These are phyloP conservation scores for Beta corolliflora DNA, from an alignment of 179 eudicot species.

Conservation along the genomic window DNA sequence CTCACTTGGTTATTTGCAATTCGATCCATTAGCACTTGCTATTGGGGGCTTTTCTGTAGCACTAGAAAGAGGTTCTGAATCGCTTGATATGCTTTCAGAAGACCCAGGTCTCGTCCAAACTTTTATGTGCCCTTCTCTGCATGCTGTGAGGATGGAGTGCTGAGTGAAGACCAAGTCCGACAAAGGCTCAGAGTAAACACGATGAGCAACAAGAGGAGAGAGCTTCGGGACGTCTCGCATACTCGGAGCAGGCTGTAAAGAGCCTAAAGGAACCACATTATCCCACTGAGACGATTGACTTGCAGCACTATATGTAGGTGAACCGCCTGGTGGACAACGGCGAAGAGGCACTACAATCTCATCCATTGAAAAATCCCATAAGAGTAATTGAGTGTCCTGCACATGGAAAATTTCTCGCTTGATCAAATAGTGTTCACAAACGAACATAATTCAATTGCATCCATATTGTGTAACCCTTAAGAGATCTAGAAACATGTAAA, in stretches of 20 bases:
- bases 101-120: conserved; percentile 74
- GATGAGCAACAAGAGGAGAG: conserved; percentile 79
- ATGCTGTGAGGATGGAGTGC: conserved; percentile 67
- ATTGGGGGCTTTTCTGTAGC: conserved; percentile 51
- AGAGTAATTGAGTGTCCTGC: conserved; percentile 84
- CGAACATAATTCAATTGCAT: neutral
- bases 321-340: conserved; percentile 78
- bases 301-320: conserved; percentile 78
- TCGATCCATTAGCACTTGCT: neutral
- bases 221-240: conserved; percentile 86
- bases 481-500: neutral
- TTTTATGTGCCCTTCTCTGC: conserved; percentile 84
- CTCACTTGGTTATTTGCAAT: neutral
- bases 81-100: conserved; percentile 54
- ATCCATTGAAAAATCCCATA: conserved; percentile 88
- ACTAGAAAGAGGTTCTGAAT: conserved; percentile 44
- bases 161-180: conserved; percentile 70
- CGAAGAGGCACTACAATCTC: conserved; percentile 88
- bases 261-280: conserved; percentile 52
- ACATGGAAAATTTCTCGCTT: neutral
- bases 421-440: neutral
- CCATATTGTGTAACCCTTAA: neutral
- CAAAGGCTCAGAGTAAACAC: conserved; percentile 75
- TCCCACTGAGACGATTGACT: conserved; percentile 93
- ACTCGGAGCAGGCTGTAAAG: conserved; percentile 82